These are phyloP conservation scores for Neofusicoccum parvum DNA, from an alignment of 2,329 filamentous ascomycete genomes.

Conservation along the genomic window DNA sequence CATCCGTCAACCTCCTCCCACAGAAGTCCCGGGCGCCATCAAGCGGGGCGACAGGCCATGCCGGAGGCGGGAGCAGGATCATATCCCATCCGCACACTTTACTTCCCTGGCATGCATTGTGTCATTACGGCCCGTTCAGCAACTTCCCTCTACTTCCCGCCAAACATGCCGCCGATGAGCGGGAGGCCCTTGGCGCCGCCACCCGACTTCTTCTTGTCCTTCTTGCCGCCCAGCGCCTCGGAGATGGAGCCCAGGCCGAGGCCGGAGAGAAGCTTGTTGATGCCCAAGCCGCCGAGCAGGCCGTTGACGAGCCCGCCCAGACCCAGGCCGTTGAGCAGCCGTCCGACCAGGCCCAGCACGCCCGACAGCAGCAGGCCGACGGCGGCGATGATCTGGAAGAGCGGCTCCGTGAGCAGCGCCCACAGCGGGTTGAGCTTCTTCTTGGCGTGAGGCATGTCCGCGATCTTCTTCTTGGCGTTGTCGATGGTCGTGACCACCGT, in stretches of 20 bases:
- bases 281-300: conserved; percentile 73
- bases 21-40: neutral
- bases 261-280: conserved; percentile 73
- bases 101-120: no score
- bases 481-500: conserved; percentile 83
- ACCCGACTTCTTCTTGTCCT: conserved; percentile 56
- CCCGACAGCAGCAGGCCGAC: conserved; percentile 81
- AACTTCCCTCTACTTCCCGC: conserved; percentile 40
- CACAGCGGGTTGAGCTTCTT: conserved; percentile 92
- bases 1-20: conserved; percentile 5
- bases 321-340: conserved; percentile 77
- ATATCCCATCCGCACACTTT: neutral
- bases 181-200: conserved; percentile 42
- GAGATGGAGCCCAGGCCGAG: conserved; percentile 64
- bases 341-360: conserved; percentile 82
- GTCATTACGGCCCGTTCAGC: no score
- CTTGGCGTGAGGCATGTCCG: conserved; percentile 91
- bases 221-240: conserved; percentile 56
- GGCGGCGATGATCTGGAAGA: conserved; percentile 90
- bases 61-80: no score
- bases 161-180: conserved; percentile 52
- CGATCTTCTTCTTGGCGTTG: conserved; percentile 82
- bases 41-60: no score
- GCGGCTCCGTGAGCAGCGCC: conserved; percentile 77
- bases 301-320: conserved; percentile 80